A percentile compares a stretch with the other conserved stretches of the same genome.
These are phyloP conservation scores for Trametes cubensis DNA, from an alignment of 768 basidiomycete genomes.

Conservation along the genomic window DNA sequence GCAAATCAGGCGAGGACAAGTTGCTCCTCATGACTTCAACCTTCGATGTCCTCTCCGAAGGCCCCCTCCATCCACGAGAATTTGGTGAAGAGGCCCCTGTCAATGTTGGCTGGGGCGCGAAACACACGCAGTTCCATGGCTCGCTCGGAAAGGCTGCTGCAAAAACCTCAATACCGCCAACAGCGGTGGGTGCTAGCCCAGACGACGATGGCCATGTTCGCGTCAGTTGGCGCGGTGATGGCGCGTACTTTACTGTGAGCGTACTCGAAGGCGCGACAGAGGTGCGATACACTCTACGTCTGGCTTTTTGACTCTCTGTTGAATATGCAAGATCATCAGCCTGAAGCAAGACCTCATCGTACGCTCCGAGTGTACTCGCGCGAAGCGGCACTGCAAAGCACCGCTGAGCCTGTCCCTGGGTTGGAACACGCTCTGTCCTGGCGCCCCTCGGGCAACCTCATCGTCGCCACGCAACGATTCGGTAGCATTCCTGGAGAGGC, in stretches of 20 bases:
- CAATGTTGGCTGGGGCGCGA: slow-evolving; percentile 97
- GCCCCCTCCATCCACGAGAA: slow-evolving; percentile 66
- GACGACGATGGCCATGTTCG: slow-evolving; percentile 73
- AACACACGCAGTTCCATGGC: slow-evolving; percentile 96
- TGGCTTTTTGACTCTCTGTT: neutral
- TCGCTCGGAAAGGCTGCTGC: slow-evolving; percentile 89
- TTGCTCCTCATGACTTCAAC: slow-evolving; percentile 86
- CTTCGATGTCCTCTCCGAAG: slow-evolving; percentile 88
- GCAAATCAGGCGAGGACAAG: slow-evolving; percentile 62
- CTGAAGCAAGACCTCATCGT: slow-evolving; percentile 40
- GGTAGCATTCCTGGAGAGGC: slow-evolving; percentile 71
- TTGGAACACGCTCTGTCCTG: slow-evolving; percentile 80
- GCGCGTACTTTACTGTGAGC: slow-evolving; percentile 84
- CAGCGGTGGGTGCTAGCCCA: slow-evolving; percentile 55
- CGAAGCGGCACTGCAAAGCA: slow-evolving; percentile 74
- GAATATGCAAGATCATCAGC: neutral
- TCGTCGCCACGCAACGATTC: slow-evolving; percentile 80
- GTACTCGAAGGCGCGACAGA: slow-evolving; percentile 48
- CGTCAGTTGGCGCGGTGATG: slow-evolving; percentile 95
- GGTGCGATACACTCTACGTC: slow-evolving; percentile 27
- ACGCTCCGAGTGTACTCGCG: slow-evolving; percentile 76
- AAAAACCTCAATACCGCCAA: slow-evolving; percentile 44
- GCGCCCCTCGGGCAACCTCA: slow-evolving; percentile 88
- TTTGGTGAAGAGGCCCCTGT: slow-evolving; percentile 94
- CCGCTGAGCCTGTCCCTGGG: slow-evolving; percentile 81